Base-by-base conservation (phyloP, 805 yeast genomes). In the Suhomyces faveliae region DNA sequence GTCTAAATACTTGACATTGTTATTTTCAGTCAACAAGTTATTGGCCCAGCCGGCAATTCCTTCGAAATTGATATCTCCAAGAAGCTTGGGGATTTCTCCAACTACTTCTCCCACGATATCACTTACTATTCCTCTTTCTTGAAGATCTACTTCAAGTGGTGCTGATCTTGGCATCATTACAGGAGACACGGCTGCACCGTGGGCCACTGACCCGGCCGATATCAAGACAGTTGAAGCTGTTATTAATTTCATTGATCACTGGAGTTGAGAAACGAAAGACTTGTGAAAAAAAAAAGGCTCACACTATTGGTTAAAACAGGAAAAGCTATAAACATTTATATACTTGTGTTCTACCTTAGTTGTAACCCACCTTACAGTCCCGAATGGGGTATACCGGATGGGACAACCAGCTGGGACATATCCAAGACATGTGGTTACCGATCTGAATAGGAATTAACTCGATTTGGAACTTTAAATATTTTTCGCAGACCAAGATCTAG, bases 11-110 rank as follows among this genome's bases (percentile, higher is more conserved):
- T 61, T 46, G 35, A 55, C 53, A 41, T 56, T 42, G 43, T 62
- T 54, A 33, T 54, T 51, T 17, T 51, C 53, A 13, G 54, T 54
- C 45, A 66, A 58, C 20, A 66, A 46, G 22, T 59, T 50, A 46
- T 66, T 57, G 13, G 61, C 56, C 53, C 52, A 55, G 4, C 71
- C 71, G 10, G 71, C 68, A 48, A 63, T 59, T 11, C 54, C 50
- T 44, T 65, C 67, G 35, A 53, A 54, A 45, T 60, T 47, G 30
- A 58, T 48, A 19, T 42, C 37, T 6, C 45, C 40, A 15, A 57
- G 35, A 20, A 58, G 29, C 17, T 40, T 46, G 4, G 57, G 40
- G 22, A 57, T 49, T 47, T 58, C 60, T 22, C 52, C 56, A 2
- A 53, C 46, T 25, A 63, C 48, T 22, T 47, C 37, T 12, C 27